Conservation (phyloP, 2,329 filamentous ascomycete species). For the Colletotrichum nymphaeae region DNA sequence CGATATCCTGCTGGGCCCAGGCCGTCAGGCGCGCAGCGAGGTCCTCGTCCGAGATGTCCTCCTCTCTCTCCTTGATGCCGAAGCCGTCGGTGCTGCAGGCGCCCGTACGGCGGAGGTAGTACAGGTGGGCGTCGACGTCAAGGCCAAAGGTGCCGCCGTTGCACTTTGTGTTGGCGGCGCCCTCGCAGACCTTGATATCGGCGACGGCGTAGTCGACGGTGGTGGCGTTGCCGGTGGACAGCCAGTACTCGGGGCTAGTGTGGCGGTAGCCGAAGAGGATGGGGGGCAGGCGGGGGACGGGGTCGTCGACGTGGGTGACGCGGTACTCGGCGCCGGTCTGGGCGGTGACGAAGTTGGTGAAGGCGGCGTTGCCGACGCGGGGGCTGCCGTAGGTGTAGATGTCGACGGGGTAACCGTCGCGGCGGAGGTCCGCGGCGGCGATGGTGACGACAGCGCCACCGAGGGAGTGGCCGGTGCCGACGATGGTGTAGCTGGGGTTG, state of each 20-base stretch:
- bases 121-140: constrained; percentile 56
- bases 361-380: constrained; percentile 68
- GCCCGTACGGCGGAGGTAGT: constrained; percentile 60
- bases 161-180: constrained; percentile 59
- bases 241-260: constrained; percentile 77
- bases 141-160: constrained; percentile 62
- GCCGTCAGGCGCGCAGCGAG: constrained; percentile 50
- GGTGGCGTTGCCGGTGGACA: constrained; percentile 50
- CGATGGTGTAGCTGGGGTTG: constrained; percentile 64
- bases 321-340: constrained; percentile 68
- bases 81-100: constrained; percentile 49
- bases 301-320: constrained; percentile 75
- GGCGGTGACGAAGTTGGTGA: constrained; percentile 64
- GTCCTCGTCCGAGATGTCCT: constrained; percentile 47
- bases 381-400: constrained; percentile 77
- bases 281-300: constrained; percentile 75
- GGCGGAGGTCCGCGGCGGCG: constrained; percentile 66
- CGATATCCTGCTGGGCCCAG: constrained; percentile 49
- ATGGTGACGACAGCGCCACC: constrained; percentile 74
- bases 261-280: constrained; percentile 71
- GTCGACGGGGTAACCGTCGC: constrained; percentile 58
- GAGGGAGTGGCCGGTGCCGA: constrained; percentile 76
- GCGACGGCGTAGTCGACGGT: constrained; percentile 49
- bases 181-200: constrained; percentile 60
- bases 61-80: constrained; percentile 28